Percentiles rank a stretch among this genome's conserved stretches.
These are phyloP conservation scores for Aspergillus leporis DNA, from an alignment of 495 filamentous ascomycete genomes.

Conservation along the genomic window DNA sequence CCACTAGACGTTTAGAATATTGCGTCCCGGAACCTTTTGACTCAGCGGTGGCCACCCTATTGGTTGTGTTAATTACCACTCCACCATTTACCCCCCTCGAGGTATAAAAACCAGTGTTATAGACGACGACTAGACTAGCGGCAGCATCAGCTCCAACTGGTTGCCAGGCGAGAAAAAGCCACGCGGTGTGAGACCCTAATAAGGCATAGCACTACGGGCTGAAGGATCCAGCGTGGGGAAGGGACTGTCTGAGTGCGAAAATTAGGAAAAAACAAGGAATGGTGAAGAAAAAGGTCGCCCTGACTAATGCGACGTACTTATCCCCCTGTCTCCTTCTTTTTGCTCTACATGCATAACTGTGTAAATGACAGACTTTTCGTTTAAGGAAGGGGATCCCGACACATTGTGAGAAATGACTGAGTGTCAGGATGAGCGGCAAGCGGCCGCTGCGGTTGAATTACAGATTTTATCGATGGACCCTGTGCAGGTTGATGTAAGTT, in stretches of 20 bases:
- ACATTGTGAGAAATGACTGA: not conserved
- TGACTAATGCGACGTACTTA: not conserved
- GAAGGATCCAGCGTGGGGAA: constrained; percentile 9
- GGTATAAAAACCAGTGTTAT: not conserved
- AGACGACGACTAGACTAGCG: not conserved
- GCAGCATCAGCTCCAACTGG: not conserved
- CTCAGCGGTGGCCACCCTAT: no score
- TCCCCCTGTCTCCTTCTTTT: not conserved
- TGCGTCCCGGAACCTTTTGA: no score
- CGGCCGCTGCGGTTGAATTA: not conserved
- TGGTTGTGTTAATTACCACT: no score
- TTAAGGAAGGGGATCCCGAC: not conserved
- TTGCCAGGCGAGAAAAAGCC: not conserved
- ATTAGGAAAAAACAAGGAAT: not conserved
- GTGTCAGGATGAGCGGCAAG: not conserved
- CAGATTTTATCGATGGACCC: not conserved
- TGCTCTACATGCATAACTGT: not conserved
- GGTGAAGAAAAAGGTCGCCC: not conserved
- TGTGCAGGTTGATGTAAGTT: not conserved
- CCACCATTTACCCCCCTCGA: not conserved
- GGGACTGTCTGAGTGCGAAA: not conserved
- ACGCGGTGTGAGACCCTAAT: not conserved
- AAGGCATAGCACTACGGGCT: not conserved
- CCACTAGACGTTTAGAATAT: no score
- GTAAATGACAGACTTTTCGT: not conserved